phyloP scores from a whole-genome alignment of 2,329 filamentous ascomycete genomes.

The Diaporthe caulivora region DNA sequence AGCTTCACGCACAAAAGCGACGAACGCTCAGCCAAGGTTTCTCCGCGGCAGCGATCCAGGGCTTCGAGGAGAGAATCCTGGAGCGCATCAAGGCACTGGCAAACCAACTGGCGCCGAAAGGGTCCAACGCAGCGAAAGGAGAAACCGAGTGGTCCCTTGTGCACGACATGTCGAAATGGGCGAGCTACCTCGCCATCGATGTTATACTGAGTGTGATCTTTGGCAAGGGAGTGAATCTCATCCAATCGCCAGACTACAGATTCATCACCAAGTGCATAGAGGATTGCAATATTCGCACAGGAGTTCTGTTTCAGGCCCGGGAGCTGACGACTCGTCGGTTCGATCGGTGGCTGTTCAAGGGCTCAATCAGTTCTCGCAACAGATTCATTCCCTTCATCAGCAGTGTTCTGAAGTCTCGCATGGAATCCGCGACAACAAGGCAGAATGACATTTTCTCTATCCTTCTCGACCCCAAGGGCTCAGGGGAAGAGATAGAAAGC shows the following conservation, averaged over 20 bases:
- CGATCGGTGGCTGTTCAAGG: slow-evolving; percentile 13
- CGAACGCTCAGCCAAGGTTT: slow-evolving; percentile 15
- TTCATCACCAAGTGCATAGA: slow-evolving; percentile 19
- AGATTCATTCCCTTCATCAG: slow-evolving; percentile 23
- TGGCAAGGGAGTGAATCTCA: neutral
- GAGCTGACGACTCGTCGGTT: slow-evolving; percentile 24
- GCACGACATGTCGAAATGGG: slow-evolving; percentile 8
- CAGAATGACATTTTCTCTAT: slow-evolving; percentile 19
- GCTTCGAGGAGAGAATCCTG: slow-evolving; percentile 9
- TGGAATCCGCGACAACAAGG: neutral
- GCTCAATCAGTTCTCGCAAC: slow-evolving; percentile 16
- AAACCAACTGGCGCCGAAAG: slow-evolving; percentile 11
- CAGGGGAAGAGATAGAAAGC: neutral
- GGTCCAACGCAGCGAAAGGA: neutral
- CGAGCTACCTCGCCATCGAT: slow-evolving; percentile 9
- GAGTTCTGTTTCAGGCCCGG: neutral
- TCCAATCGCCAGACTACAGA: slow-evolving; percentile 9
- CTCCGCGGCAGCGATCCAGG: slow-evolving; percentile 12
- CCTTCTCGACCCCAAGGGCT: slow-evolving; percentile 3
- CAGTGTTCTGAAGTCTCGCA: neutral
- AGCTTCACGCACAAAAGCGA: slow-evolving; percentile 17
- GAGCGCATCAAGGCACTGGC: neutral
- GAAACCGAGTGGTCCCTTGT: neutral
- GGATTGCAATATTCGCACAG: slow-evolving; percentile 20
- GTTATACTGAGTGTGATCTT: slow-evolving; percentile 6